Evolutionary conservation across 2,329 filamentous ascomycete genomes (phyloP).

Genomic region (Pestalotiopsis sp.): DNA sequence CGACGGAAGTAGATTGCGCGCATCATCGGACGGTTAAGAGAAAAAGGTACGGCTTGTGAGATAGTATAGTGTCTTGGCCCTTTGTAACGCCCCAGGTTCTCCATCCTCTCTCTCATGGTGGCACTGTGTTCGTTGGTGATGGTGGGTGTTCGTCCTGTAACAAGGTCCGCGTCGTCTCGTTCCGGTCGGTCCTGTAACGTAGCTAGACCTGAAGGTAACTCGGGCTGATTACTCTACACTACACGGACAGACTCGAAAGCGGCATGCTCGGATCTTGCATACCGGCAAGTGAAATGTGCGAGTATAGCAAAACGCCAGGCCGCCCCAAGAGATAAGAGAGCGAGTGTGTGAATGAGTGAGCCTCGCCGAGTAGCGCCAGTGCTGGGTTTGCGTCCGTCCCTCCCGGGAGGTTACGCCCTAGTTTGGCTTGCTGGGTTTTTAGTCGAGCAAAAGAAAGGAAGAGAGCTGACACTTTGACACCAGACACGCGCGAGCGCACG

Average conservation of each 20-base stretch:
- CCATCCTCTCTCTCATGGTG: no score
- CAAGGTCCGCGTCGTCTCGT: no score
- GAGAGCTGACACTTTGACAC: no score
- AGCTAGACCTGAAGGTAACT: background rate
- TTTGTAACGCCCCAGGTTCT: background rate
- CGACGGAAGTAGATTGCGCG: background rate
- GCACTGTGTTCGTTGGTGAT: no score
- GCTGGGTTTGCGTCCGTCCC: background rate
- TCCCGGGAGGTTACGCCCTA: background rate
- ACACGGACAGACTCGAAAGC: background rate
- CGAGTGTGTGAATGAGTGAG: background rate
- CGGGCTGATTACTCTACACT: background rate
- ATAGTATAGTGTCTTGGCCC: background rate
- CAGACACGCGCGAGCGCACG: no score
- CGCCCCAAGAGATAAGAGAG: no score
- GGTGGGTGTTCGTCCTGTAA: no score
- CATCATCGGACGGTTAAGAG: background rate
- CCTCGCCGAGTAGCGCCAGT: background rate
- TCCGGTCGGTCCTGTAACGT: background rate
- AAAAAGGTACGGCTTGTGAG: background rate
- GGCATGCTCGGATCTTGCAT: background rate
- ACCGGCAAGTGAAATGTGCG: background rate
- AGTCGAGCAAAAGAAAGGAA: no score
- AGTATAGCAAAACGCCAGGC: background rate
- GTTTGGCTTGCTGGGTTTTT: no score